Conservation (phyloP, 2,329 filamentous ascomycete species). For the Ambrosiella xylebori region DNA sequence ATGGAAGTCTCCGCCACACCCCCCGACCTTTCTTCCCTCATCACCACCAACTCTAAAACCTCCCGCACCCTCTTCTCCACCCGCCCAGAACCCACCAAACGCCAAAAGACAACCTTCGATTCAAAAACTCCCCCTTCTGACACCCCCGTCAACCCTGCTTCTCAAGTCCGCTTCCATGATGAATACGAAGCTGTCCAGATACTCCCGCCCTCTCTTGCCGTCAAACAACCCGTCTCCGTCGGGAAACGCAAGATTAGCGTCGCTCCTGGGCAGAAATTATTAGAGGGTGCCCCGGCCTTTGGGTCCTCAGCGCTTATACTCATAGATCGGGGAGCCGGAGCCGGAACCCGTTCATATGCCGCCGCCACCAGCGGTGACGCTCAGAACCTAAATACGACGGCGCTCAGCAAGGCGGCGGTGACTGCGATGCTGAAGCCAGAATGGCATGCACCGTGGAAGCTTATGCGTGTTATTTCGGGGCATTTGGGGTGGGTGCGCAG, state of each 20-base stretch:
- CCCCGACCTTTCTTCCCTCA: constrained; percentile 10
- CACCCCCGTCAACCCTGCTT: constrained; percentile 14
- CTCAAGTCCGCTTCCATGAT: constrained; percentile 37
- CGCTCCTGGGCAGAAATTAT: constrained; percentile 20
- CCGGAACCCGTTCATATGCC: neutral
- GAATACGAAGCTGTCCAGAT: constrained; percentile 69
- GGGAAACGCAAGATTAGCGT: constrained; percentile 9
- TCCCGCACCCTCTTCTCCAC: constrained; percentile 10
- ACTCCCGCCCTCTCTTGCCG: constrained; percentile 59
- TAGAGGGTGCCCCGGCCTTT: constrained; percentile 26
- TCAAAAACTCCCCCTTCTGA: constrained; percentile 8
- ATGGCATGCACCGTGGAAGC: constrained; percentile 97
- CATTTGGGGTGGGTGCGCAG: constrained; percentile 89
- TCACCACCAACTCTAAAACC: constrained; percentile 12
- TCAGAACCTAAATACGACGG: constrained; percentile 9
- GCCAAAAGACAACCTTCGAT: constrained; percentile 22
- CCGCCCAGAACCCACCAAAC: constrained; percentile 19
- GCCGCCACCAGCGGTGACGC: neutral
- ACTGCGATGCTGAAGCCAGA: constrained; percentile 51
- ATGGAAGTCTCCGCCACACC: constrained; percentile 9
- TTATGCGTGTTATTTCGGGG: constrained; percentile 93
- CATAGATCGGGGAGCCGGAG: neutral
- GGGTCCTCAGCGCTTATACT: constrained; percentile 1
- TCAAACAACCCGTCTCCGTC: constrained; percentile 46
- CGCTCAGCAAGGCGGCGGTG: constrained; percentile 18